These are phyloP conservation scores for Termitomyces sp. DNA, from an alignment of 768 basidiomycete species.

Conservation along the genomic window DNA sequence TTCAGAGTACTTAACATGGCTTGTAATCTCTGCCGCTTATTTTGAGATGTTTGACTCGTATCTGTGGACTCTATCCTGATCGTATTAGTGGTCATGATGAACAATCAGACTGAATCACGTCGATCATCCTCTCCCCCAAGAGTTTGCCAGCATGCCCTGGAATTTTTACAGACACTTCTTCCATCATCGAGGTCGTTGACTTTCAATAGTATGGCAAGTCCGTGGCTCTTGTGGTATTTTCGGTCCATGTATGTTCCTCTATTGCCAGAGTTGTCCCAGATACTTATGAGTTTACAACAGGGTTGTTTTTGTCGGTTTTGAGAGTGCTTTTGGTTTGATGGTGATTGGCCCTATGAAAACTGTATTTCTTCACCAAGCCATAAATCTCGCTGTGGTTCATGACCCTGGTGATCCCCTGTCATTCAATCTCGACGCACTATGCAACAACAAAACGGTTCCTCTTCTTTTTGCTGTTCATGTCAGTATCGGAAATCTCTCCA, in stretches of 20 bases:
- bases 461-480: neutral
- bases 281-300: neutral
- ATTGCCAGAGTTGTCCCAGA: neutral
- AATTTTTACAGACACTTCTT: neutral
- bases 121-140: neutral
- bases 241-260: neutral
- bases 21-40: neutral
- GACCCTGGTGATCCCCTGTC: neutral
- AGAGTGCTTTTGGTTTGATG: neutral
- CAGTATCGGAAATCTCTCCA: neutral
- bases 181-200: neutral
- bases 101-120: neutral
- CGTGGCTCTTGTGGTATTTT: neutral
- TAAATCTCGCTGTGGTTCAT: constrained; percentile 1
- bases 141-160: neutral
- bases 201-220: neutral
- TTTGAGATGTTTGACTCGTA: neutral
- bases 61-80: neutral
- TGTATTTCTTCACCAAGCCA: neutral
- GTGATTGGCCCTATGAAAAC: neutral
- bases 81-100: neutral
- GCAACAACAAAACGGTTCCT: constrained; percentile 1
- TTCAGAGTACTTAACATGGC: neutral
- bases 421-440: constrained; percentile 4
- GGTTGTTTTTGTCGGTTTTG: neutral